These are phyloP conservation scores for Phytopythium helicoides DNA, from an alignment of 352 stramenopile genomes.

Conservation along the genomic window DNA sequence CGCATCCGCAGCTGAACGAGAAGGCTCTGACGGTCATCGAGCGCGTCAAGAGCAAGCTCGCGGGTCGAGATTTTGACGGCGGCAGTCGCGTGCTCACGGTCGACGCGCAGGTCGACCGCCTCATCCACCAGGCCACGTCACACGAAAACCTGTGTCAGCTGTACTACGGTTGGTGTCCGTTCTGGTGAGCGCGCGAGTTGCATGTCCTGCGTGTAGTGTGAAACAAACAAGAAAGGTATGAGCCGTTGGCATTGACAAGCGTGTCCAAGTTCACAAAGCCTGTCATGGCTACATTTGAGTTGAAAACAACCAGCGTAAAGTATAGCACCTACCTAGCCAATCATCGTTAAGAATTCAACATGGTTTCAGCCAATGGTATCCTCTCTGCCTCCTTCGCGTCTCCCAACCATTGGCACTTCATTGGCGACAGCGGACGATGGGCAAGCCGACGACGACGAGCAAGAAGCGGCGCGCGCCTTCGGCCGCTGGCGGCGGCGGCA, in stretches of 20 bases:
- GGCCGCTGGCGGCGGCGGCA: slow-evolving; percentile 13
- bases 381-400: too few relatives aligned
- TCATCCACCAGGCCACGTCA: slow-evolving; percentile 98
- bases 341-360: too few relatives aligned
- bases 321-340: too few relatives aligned
- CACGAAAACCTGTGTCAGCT: slow-evolving; percentile 99
- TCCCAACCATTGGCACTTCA: too few relatives aligned
- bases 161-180: slow-evolving; percentile 98
- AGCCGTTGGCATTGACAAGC: not conserved
- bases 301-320: too few relatives aligned
- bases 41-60: slow-evolving; percentile 99
- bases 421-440: slow-evolving; percentile 15
- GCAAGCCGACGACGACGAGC: slow-evolving; percentile 19
- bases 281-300: too few relatives aligned
- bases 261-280: too few relatives aligned
- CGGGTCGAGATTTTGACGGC: slow-evolving; percentile 96
- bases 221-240: not conserved
- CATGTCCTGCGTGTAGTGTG: not conserved
- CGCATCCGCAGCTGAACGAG: slow-evolving; percentile 79
- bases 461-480: slow-evolving; percentile 43
- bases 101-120: slow-evolving; percentile 95
- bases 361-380: too few relatives aligned
- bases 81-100: slow-evolving; percentile 77
- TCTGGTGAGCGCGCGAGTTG: slow-evolving; percentile 55
- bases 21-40: slow-evolving; percentile 95